Evolutionary conservation across 2,329 filamentous ascomycete species (phyloP).

Genomic region (Pseudogymnoascus sp.): DNA sequence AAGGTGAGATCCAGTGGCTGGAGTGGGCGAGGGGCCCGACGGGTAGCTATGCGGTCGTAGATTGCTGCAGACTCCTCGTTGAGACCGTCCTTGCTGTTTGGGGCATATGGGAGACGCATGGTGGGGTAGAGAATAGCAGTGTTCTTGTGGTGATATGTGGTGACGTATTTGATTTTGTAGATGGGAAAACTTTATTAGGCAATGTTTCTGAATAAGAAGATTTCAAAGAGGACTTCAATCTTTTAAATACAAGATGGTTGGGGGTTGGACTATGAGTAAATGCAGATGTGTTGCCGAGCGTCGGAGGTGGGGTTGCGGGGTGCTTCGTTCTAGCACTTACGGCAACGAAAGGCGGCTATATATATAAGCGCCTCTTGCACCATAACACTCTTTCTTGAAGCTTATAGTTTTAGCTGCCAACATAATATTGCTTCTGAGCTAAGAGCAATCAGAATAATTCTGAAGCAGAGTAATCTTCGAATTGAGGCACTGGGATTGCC

Average conservation of each 20-base stretch:
- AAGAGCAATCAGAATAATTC: not conserved
- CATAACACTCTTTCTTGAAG: not conserved
- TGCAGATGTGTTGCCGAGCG: not conserved
- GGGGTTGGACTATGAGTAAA: not conserved
- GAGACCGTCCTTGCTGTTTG: constrained; percentile 34
- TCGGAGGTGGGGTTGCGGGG: constrained; percentile 3
- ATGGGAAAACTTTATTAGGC: not conserved
- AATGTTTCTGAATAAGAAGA: not conserved
- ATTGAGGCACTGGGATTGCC: not conserved
- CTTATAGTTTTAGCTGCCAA: not conserved
- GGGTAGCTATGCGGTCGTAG: constrained; percentile 53
- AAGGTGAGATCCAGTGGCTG: constrained; percentile 69
- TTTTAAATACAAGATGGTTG: not conserved
- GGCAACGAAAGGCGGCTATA: constrained; percentile 7
- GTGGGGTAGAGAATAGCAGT: not conserved
- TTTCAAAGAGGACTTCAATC: not conserved
- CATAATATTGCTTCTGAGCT: not conserved
- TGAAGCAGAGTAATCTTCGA: not conserved
- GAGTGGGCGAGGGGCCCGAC: constrained; percentile 59
- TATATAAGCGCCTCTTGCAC: constrained; percentile 2
- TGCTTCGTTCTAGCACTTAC: not conserved
- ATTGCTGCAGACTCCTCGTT: constrained; percentile 46
- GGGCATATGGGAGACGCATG: constrained; percentile 62
- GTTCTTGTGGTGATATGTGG: not conserved
- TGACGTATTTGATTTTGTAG: not conserved